phyloP scores from a whole-genome alignment of 306 rosid genomes.

The Quillaja saponaria region DNA sequence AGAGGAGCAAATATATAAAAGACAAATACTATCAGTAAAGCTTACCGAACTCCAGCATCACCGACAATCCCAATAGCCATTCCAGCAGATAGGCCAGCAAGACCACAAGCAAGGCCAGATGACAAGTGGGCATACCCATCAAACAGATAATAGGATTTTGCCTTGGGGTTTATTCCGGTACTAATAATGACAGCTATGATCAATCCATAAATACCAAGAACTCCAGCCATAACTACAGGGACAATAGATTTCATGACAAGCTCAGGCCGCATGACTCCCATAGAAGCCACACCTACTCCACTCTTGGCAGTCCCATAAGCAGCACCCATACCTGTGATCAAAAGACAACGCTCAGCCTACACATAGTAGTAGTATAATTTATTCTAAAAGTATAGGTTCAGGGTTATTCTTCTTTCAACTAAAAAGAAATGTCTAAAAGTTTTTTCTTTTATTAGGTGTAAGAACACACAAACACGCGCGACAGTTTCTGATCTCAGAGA shows the following conservation, averaged over 20 bases:
- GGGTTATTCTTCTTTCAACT: background rate
- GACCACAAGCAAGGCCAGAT: constrained; percentile 83
- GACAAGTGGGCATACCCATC: constrained; percentile 85
- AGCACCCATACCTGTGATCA: constrained; percentile 69
- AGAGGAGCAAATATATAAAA: background rate
- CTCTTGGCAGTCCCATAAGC: constrained; percentile 82
- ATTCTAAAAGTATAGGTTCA: constrained; percentile 1
- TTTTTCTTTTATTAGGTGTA: no score
- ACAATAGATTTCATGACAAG: constrained; percentile 82
- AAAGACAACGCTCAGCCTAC: no score
- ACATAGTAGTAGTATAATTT: background rate
- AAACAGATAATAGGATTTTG: constrained; percentile 67
- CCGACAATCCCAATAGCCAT: constrained; percentile 88
- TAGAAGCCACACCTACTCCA: constrained; percentile 79
- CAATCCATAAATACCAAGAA: constrained; percentile 69
- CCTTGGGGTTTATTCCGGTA: constrained; percentile 78
- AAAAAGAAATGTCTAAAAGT: background rate
- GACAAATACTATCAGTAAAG: background rate
- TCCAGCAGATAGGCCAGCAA: constrained; percentile 80
- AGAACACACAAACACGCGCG: no score
- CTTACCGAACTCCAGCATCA: constrained; percentile 77
- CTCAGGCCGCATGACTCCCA: constrained; percentile 87
- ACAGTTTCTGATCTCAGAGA: no score
- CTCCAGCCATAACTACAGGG: constrained; percentile 86
- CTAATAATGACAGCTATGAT: constrained; percentile 77